Evolutionary conservation across 2,329 filamentous ascomycete species (phyloP).

Genomic region (Apiospora rasikravindrae): DNA sequence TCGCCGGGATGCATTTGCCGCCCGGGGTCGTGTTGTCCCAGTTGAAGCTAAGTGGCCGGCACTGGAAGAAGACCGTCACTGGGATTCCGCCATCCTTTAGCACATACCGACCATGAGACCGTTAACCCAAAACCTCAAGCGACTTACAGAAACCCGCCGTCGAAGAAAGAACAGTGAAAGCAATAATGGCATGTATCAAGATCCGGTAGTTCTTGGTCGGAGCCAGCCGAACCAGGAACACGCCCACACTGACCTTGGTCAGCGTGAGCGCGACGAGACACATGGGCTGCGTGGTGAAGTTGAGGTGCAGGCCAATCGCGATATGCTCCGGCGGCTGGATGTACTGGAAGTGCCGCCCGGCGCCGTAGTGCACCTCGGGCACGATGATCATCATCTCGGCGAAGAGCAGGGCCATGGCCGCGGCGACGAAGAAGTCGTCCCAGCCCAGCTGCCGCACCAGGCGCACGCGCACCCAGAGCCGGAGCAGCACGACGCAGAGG

Average conservation of each 20-base stretch:
- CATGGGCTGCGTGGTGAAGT: constrained; percentile 10
- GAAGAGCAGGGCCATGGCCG: neutral
- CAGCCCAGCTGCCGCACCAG: constrained; percentile 5
- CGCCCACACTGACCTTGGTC: constrained; percentile 1
- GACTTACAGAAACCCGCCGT: neutral
- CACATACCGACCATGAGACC: neutral
- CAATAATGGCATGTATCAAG: neutral
- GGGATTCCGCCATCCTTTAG: neutral
- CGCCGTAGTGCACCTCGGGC: constrained; percentile 8
- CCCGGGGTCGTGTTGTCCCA: neutral
- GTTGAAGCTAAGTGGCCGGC: neutral
- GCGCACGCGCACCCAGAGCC: neutral
- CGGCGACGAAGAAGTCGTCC: constrained; percentile 4
- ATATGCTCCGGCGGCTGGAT: neutral
- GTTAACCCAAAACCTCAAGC: too few species aligned
- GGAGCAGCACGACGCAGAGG: constrained; percentile 1
- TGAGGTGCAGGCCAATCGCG: neutral
- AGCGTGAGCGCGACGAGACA: neutral
- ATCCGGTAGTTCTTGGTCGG: neutral
- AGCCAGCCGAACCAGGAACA: neutral
- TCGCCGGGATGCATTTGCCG: neutral
- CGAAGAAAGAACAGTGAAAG: neutral
- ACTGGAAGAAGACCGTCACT: constrained; percentile 7
- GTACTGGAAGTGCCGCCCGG: neutral
- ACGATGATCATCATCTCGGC: constrained; percentile 1